A percentile compares a stretch with the other conserved stretches of the same genome.
phyloP scores from a whole-genome alignment of 1,284 basidiomycete genomes.

The Apiotrichum domesticum region DNA sequence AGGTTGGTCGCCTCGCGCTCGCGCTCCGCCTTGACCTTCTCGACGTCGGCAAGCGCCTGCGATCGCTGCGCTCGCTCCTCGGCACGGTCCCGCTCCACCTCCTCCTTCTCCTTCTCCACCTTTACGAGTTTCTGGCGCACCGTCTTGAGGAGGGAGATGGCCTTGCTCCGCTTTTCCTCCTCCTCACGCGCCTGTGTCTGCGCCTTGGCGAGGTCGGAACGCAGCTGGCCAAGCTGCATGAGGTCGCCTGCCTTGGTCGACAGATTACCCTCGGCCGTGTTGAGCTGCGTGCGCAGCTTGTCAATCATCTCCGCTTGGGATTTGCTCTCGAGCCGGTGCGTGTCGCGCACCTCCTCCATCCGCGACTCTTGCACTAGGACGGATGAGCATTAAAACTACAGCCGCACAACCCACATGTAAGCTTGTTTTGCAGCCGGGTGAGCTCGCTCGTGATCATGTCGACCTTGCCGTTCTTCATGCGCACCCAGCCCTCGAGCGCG shows the following conservation, averaged over 20 bases:
- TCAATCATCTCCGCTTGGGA: conserved; percentile 70
- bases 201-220: conserved; percentile 58
- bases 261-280: conserved; percentile 61
- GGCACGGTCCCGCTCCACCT: conserved; percentile 55
- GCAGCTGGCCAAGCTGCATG: conserved; percentile 55
- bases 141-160: conserved; percentile 79
- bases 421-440: conserved; percentile 61
- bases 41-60: conserved; percentile 45
- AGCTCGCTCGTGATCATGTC: conserved; percentile 63
- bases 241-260: conserved; percentile 49
- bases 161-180: conserved; percentile 92
- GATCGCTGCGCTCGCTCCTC: conserved; percentile 60
- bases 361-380: conserved; percentile 70
- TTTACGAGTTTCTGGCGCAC: conserved; percentile 88
- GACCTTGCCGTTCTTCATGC: conserved; percentile 60
- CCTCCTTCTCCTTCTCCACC: conserved; percentile 84
- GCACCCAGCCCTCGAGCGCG: conserved; percentile 66
- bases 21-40: conserved; percentile 54
- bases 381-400: not conserved
- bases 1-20: conserved; percentile 65
- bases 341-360: conserved; percentile 74
- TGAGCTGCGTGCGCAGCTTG: conserved; percentile 61
- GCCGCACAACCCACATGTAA: conserved; percentile 56
- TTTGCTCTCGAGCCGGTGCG: conserved; percentile 65
- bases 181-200: conserved; percentile 72